Evolutionary conservation across 1,139 yeast species (phyloP).

Genomic region (Lipomyces yarrowii): DNA sequence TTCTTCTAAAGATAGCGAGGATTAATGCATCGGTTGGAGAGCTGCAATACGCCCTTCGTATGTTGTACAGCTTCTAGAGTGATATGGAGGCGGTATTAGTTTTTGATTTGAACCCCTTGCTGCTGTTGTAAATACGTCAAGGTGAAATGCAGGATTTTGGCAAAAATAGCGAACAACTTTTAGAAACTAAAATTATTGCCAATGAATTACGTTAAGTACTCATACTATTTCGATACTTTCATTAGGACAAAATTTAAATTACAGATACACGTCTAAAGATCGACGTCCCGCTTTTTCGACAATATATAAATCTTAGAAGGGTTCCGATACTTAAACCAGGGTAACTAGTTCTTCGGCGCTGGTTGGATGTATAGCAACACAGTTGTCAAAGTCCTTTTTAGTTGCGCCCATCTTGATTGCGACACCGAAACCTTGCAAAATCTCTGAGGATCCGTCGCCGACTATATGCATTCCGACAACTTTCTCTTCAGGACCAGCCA

Average conservation of each 20-base stretch:
- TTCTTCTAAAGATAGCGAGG: no score
- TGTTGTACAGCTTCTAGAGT: no score
- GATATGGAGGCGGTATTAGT: no score
- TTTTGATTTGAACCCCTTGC: no score
- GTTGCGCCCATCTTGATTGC: constrained; percentile 99
- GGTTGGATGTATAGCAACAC: constrained; percentile 98
- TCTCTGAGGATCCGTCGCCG: constrained; percentile 89
- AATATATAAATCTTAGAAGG: neutral
- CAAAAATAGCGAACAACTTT: no score
- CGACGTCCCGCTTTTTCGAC: neutral
- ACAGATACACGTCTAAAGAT: neutral
- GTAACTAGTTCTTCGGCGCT: constrained; percentile 98
- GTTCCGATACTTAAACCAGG: constrained; percentile 55
- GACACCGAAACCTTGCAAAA: constrained; percentile 96
- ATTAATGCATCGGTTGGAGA: no score
- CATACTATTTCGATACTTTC: no score
- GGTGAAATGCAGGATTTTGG: no score
- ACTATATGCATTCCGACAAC: constrained; percentile 93
- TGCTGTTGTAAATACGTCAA: no score
- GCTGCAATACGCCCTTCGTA: no score
- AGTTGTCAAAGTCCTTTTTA: constrained; percentile 87
- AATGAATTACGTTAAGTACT: no score
- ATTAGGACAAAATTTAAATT: neutral
- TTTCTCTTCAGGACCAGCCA: constrained; percentile 81
- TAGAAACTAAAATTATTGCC: no score